Evolutionary conservation across 2,329 filamentous ascomycete genomes (phyloP).

Genomic region (Aureobasidium sp.): DNA sequence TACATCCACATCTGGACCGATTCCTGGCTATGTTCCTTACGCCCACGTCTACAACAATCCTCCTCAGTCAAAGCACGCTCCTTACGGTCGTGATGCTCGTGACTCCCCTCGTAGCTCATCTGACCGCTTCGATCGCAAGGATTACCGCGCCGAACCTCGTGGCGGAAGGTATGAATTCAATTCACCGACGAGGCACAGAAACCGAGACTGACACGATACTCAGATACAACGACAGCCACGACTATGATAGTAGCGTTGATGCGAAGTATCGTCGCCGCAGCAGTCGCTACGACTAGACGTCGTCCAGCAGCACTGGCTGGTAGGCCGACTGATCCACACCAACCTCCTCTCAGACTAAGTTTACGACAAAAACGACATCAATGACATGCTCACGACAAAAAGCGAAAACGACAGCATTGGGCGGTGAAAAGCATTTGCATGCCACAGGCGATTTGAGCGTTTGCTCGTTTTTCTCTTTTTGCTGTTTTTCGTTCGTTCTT

Average conservation of each 20-base stretch:
- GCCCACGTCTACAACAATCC: conserved; percentile 27
- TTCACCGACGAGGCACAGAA: background rate
- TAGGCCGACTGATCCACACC: background rate
- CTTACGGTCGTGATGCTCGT: background rate
- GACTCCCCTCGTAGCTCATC: background rate
- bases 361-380: background rate
- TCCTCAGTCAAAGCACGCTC: background rate
- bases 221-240: background rate
- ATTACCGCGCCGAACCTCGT: background rate
- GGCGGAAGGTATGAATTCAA: background rate
- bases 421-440: background rate
- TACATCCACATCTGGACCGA: conserved; percentile 15
- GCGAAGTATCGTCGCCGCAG: background rate
- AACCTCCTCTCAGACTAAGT: background rate
- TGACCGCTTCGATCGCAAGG: background rate
- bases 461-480: background rate
- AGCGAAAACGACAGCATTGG: background rate
- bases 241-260: background rate
- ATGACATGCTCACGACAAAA: background rate
- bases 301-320: background rate
- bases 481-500: background rate
- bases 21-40: conserved; percentile 29
- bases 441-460: background rate
- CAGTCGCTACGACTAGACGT: conserved; percentile 4
- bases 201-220: background rate